Conservation (phyloP, 129 eudicot species). For the Rutidosis leptorrhynchoides region DNA sequence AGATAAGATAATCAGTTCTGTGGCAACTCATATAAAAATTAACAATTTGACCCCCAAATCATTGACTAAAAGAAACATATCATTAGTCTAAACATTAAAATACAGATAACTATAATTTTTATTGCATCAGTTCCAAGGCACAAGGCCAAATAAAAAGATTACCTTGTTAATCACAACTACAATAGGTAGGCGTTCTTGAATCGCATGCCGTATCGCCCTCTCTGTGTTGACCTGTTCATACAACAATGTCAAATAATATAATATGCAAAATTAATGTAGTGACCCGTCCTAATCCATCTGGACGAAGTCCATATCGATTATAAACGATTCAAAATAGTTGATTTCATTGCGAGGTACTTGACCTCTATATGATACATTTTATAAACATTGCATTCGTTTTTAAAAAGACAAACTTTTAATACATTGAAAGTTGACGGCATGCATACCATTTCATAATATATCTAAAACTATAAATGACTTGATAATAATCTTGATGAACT, state of each 20-base stretch:
- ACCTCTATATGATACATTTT: no score
- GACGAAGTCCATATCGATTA: background rate
- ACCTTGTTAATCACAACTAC: slow-evolving; percentile 97
- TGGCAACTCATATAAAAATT: slow-evolving; percentile 7
- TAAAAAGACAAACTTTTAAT: no score
- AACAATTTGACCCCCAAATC: background rate
- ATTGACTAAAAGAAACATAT: background rate
- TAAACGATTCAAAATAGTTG: no score
- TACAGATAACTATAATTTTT: background rate
- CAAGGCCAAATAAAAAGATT: slow-evolving; percentile 2
- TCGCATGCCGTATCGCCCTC: slow-evolving; percentile 97
- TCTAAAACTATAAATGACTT: no score
- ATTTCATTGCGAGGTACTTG: no score
- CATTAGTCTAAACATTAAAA: background rate
- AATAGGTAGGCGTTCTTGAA: slow-evolving; percentile 85
- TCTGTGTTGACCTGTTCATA: slow-evolving; percentile 82
- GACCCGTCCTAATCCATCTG: background rate
- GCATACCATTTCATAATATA: no score
- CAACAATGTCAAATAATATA: slow-evolving; percentile 12
- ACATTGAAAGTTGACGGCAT: no score
- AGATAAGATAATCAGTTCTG: slow-evolving; percentile 1
- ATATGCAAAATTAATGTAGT: background rate
- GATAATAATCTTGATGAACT: no score
- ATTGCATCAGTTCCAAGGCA: background rate
- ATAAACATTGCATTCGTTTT: no score